These are phyloP conservation scores for Gloeopeniophorella convolvens DNA, from an alignment of 768 basidiomycete genomes.

Conservation along the genomic window DNA sequence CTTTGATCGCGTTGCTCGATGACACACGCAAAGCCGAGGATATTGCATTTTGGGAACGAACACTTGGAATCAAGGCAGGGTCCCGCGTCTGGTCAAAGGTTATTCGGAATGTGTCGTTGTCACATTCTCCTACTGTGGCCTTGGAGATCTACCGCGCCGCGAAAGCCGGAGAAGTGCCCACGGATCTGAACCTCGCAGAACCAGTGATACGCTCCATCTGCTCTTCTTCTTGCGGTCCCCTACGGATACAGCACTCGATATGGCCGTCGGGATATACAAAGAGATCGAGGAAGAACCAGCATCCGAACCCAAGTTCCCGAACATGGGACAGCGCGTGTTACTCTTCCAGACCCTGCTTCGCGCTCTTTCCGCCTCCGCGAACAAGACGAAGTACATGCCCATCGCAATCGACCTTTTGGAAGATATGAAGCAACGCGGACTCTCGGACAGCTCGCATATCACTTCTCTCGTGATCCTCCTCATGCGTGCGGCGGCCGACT, in stretches of 20 bases:
- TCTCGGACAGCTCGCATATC: slow-evolving; percentile 41
- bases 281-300: slow-evolving; percentile 30
- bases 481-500: slow-evolving; percentile 53
- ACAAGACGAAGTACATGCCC: slow-evolving; percentile 42
- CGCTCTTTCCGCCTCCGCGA: slow-evolving; percentile 33
- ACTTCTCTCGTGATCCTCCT: slow-evolving; percentile 54
- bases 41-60: slow-evolving; percentile 31
- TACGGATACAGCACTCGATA: slow-evolving; percentile 41
- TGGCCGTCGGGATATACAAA: slow-evolving; percentile 47
- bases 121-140: slow-evolving; percentile 35
- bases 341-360: slow-evolving; percentile 44
- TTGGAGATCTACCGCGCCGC: slow-evolving; percentile 45
- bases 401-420: slow-evolving; percentile 46
- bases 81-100: slow-evolving; percentile 49
- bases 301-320: not conserved
- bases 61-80: slow-evolving; percentile 35
- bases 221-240: slow-evolving; percentile 30
- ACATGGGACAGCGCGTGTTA: slow-evolving; percentile 23
- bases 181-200: slow-evolving; percentile 45
- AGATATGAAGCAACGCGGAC: slow-evolving; percentile 54
- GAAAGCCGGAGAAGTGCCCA: slow-evolving; percentile 36
- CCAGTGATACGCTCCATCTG: slow-evolving; percentile 50
- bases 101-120: slow-evolving; percentile 42
- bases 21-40: slow-evolving; percentile 5
- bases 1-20: slow-evolving; percentile 9